Percentiles rank a stretch among this genome's conserved stretches.
phyloP scores from a whole-genome alignment of 306 rosid genomes.

The Quercus wislizeni region DNA sequence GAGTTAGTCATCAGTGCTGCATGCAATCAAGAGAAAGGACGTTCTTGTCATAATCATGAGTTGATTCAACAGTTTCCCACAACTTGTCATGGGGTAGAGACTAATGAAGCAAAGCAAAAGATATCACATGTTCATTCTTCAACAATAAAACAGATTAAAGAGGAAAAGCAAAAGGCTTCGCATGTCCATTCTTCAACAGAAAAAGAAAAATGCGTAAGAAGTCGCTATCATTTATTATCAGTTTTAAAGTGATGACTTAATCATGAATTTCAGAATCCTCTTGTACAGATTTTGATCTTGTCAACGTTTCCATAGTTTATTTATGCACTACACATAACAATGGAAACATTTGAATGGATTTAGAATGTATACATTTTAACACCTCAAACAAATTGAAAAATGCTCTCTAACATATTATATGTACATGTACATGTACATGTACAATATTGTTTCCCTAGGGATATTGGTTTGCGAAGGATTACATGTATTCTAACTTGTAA shows the following conservation, averaged over 20 bases:
- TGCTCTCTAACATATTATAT: no score
- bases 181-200: neutral
- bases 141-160: slow-evolving; percentile 21
- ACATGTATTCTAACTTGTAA: no score
- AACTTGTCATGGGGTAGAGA: neutral
- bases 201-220: neutral
- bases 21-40: slow-evolving; percentile 21
- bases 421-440: no score
- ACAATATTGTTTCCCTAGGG: no score
- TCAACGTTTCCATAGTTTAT: neutral
- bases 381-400: no score
- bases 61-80: slow-evolving; percentile 28
- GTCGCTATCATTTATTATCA: neutral
- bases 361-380: no score
- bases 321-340: no score
- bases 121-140: neutral
- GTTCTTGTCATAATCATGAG: slow-evolving; percentile 38
- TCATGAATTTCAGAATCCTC: neutral
- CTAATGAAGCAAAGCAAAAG: neutral
- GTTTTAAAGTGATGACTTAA: neutral
- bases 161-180: neutral
- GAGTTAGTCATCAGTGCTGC: no score
- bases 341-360: no score
- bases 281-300: neutral
- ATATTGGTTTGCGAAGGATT: no score